phyloP scores from a whole-genome alignment of 495 filamentous ascomycete species.

The Trichocladium uniseriatum region DNA sequence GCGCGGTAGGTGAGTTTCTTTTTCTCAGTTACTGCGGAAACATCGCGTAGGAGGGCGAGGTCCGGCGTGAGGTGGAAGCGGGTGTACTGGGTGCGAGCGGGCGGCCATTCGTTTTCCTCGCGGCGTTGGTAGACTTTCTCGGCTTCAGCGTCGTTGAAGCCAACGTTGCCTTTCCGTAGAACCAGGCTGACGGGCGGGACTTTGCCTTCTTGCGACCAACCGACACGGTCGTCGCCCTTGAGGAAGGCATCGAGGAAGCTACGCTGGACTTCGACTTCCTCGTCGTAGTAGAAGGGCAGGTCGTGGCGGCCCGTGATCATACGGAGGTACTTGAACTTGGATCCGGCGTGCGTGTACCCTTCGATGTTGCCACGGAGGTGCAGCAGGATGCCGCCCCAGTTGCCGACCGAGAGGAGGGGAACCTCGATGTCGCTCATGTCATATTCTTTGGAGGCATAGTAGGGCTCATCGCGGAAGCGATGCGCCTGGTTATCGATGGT shows the following conservation, averaged over 20 bases:
- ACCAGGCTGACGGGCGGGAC: slow-evolving; percentile 47
- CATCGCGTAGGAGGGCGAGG: slow-evolving; percentile 23
- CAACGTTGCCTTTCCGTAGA: slow-evolving; percentile 53
- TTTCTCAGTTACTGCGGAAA: slow-evolving; percentile 9
- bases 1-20: slow-evolving; percentile 45
- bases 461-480: slow-evolving; percentile 48
- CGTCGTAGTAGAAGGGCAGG: slow-evolving; percentile 59
- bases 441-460: slow-evolving; percentile 54
- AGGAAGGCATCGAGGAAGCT: slow-evolving; percentile 62
- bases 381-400: slow-evolving; percentile 56
- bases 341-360: slow-evolving; percentile 51
- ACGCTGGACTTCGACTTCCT: slow-evolving; percentile 54
- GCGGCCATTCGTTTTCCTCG: slow-evolving; percentile 54
- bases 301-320: slow-evolving; percentile 63
- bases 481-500: slow-evolving; percentile 47
- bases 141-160: slow-evolving; percentile 49
- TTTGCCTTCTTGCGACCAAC: slow-evolving; percentile 48
- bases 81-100: slow-evolving; percentile 50
- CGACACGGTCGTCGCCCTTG: slow-evolving; percentile 47
- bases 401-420: slow-evolving; percentile 52
- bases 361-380: slow-evolving; percentile 58
- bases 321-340: slow-evolving; percentile 53
- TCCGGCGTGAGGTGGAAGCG: slow-evolving; percentile 43
- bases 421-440: slow-evolving; percentile 53
- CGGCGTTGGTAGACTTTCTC: slow-evolving; percentile 44